Evolutionary conservation across 148 eudicot species (phyloP).

Genomic region (Beta vulgaris): DNA sequence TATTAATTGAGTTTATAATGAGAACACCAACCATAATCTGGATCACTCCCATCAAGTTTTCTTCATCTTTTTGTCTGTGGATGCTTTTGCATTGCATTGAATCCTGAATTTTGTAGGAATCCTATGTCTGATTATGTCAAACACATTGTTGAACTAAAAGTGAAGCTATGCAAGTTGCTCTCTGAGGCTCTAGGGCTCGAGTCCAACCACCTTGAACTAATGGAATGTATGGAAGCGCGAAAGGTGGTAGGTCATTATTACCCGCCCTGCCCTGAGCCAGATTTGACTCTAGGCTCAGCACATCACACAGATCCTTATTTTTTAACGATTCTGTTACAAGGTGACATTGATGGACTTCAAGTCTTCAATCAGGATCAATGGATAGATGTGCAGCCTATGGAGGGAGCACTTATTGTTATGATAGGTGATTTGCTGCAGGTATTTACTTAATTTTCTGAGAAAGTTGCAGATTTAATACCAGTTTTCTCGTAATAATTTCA

Average conservation of each 20-base stretch:
- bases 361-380: constrained; percentile 49
- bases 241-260: constrained; percentile 60
- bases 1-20: no score
- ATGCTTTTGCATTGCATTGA: neutral
- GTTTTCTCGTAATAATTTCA: no score
- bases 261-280: constrained; percentile 79
- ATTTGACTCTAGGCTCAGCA: constrained; percentile 55
- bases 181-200: constrained; percentile 68
- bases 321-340: constrained; percentile 59
- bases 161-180: constrained; percentile 39
- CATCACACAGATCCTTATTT: constrained; percentile 63
- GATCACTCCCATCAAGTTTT: neutral
- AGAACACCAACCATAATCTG: no score
- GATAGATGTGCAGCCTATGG: constrained; percentile 56
- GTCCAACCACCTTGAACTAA: constrained; percentile 34
- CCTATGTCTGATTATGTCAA: constrained; percentile 49
- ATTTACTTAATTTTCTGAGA: no score
- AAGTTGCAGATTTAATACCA: no score
- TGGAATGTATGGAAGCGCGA: constrained; percentile 52
- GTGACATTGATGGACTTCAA: constrained; percentile 60
- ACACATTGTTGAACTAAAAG: constrained; percentile 36
- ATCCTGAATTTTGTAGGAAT: constrained; percentile 38
- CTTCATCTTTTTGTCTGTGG: neutral
- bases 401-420: constrained; percentile 64
- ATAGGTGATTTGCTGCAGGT: constrained; percentile 81